Evolutionary conservation across 2,329 filamentous ascomycete species (phyloP).

Genomic region (Sphaerostilbella broomeana): DNA sequence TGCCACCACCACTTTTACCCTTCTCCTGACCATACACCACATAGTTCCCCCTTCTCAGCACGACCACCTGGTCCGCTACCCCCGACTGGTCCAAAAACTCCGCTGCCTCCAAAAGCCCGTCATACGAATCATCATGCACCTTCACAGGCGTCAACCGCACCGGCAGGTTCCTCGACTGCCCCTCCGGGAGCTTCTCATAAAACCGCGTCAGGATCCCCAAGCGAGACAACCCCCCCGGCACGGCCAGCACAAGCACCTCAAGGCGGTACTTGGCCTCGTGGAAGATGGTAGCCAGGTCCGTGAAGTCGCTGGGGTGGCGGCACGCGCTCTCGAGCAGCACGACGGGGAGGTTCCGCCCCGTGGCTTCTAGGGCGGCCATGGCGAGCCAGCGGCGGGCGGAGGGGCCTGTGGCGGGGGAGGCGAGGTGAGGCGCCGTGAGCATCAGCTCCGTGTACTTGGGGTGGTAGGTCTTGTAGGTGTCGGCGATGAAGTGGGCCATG

Average conservation of each 20-base stretch:
- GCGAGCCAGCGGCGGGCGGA: slow-evolving; percentile 40
- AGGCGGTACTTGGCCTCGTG: slow-evolving; percentile 30
- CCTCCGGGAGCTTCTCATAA: slow-evolving; percentile 30
- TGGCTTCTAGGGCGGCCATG: slow-evolving; percentile 31
- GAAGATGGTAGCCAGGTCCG: slow-evolving; percentile 29
- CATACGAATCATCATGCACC: slow-evolving; percentile 42
- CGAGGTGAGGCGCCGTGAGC: slow-evolving; percentile 26
- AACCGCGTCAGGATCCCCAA: slow-evolving; percentile 37
- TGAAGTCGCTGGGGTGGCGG: slow-evolving; percentile 37
- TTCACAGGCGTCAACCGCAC: slow-evolving; percentile 35
- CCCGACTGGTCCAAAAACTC: slow-evolving; percentile 29
- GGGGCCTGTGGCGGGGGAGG: slow-evolving; percentile 32
- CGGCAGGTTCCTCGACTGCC: slow-evolving; percentile 29
- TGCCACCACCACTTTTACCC: not conserved
- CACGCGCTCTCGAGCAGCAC: slow-evolving; percentile 41
- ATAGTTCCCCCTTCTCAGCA: slow-evolving; percentile 33
- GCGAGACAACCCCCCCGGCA: slow-evolving; percentile 34
- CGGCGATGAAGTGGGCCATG: slow-evolving; percentile 39
- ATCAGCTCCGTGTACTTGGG: slow-evolving; percentile 33
- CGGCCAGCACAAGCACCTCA: slow-evolving; percentile 36
- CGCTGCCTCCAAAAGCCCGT: slow-evolving; percentile 32
- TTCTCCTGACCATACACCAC: slow-evolving; percentile 26
- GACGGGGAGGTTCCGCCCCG: slow-evolving; percentile 24
- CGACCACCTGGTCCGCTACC: slow-evolving; percentile 30
- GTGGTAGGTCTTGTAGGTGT: slow-evolving; percentile 44